Conservation (phyloP, 768 basidiomycete genomes). For the Leucogyrophana mollusca region DNA sequence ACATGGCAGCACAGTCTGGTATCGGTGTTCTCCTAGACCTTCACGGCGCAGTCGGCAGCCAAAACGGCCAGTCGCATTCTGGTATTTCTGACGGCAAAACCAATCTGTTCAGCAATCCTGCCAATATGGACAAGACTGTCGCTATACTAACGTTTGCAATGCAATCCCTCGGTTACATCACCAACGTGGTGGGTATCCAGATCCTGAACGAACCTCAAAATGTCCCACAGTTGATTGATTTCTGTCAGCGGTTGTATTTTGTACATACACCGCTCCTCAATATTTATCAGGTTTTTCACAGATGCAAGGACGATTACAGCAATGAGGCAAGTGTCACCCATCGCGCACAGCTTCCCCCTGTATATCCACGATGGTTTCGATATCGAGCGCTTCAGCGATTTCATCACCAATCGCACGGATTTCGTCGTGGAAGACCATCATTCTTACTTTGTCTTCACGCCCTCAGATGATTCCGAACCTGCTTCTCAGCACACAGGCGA, state of each 20-base stretch:
- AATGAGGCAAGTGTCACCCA: conserved; percentile 42
- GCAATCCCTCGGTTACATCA: conserved; percentile 33
- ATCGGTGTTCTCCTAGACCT: conserved; percentile 54
- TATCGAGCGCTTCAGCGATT: conserved; percentile 47
- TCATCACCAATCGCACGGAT: conserved; percentile 47
- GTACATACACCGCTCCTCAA: conserved; percentile 8
- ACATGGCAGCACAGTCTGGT: conserved; percentile 35
- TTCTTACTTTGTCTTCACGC: conserved; percentile 67
- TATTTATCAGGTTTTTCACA: conserved; percentile 21
- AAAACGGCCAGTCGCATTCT: conserved; percentile 41
- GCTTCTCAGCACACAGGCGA: conserved; percentile 44
- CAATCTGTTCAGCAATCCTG: conserved; percentile 35
- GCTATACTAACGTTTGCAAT: conserved; percentile 37
- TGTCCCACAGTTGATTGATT: conserved; percentile 43
- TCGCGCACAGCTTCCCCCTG: conserved; percentile 46
- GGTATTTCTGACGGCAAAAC: conserved; percentile 42
- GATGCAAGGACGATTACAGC: conserved; percentile 51
- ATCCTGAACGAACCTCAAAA: conserved; percentile 56
- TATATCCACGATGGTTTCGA: conserved; percentile 74
- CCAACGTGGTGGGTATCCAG: conserved; percentile 59
- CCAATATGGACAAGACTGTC: conserved; percentile 39
- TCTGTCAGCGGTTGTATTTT: conserved; percentile 29
- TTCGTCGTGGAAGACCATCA: conserved; percentile 77
- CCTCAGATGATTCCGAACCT: conserved; percentile 44
- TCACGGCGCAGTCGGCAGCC: conserved; percentile 52